Base-by-base conservation (phyloP, 1,139 yeast species). In the Lodderomyces metapsilosis region DNA sequence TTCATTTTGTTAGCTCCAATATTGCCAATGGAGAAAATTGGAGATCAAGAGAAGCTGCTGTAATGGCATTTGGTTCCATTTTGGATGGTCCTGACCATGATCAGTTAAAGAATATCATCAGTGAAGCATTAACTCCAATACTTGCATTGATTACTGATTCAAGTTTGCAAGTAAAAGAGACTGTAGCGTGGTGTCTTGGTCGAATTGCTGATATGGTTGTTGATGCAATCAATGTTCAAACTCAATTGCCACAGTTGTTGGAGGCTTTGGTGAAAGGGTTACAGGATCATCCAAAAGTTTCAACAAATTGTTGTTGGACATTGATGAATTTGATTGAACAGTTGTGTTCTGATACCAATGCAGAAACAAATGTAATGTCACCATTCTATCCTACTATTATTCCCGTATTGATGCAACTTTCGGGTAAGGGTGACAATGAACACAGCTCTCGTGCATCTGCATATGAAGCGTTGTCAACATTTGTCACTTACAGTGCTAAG, bases 131-230 rank as follows among this genome's bases (percentile, higher is more conserved):
- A 46, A 79, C 78, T 25, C 88, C 97, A 17, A 83, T 92, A 46
- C 71, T 91, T 43, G 60, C 62, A 16, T 75, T 91, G 58, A 88
- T 91, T 66, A 69, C 66, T 36, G 98, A 92, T 62, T 75, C 79
- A 20, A 70, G 77, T 27, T 70, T 88, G 49, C 96, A 88, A 60
- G 98, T 92, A 13, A 86, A 88, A 62, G 98, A 92, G 59, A 91
- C 98, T 0, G 96, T 91, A 36, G 95, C 98, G 7, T 92, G 98
- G 98, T 92, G 98, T 66, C 74, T 92, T 47, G 98, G 98, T 45
- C 81, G 97, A 66, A 88, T 92, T 54, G 95, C 98, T 10, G 98
- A 92, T 58, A 68, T 84, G 47, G 92, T 84, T 36, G 78, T 88
- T 48, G 87, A 80, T 45, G 91, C 95, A 5, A 82, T 91, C 49